Base-by-base conservation (phyloP, 306 rosid species). In the Cicer judaicum region DNA sequence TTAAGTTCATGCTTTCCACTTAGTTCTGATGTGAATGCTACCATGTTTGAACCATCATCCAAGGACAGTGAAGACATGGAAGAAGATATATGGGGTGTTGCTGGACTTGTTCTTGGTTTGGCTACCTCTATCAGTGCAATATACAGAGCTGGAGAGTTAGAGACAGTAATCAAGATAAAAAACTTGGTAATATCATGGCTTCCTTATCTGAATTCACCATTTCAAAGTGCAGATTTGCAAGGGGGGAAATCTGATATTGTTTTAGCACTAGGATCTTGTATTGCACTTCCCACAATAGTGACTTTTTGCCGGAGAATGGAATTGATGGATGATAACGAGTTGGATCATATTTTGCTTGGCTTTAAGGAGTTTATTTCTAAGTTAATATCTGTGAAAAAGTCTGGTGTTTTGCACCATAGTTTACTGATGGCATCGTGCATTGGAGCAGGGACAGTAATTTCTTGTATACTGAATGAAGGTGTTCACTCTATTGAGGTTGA, bases 51-150 rank as follows among this genome's bases (percentile, higher is more conserved):
- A 72, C 77, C 55, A 49, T 74, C 85, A 47, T 68, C 60, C 72
- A 89, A 82, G 72, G 85, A 83, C 46, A 55, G 50, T 73, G 84
- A 80, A 72, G 88, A 90, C 75, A 72, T 75, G 74, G 90, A 88
- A 65, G 98, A 94, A 78, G 98, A 94, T 81, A 85, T 90, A 72
- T 91, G 97, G 97, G 98, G 96, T 82, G 87, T 94, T 81, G 88
- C 96, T 78, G 98, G 98, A 81, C 92, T 94, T 81, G 90, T 94
- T 70, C 86, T 91, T 81, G 98, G 98, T 81, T 84, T 91, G 87
- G 91, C 91, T 10, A 84, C 84, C 68, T 82, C 93, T 56, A 71
- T 91, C 42, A 68, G 86, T 80, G 95, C 96, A 64, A 34, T 91
- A 77, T 90, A 88, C 87, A 84, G 92, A 84, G 84, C 89, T 68